Percentiles rank a stretch among this genome's conserved stretches.
Evolutionary conservation across 345 rosid species (phyloP).

Genomic region (Rhizophora apiculata): DNA sequence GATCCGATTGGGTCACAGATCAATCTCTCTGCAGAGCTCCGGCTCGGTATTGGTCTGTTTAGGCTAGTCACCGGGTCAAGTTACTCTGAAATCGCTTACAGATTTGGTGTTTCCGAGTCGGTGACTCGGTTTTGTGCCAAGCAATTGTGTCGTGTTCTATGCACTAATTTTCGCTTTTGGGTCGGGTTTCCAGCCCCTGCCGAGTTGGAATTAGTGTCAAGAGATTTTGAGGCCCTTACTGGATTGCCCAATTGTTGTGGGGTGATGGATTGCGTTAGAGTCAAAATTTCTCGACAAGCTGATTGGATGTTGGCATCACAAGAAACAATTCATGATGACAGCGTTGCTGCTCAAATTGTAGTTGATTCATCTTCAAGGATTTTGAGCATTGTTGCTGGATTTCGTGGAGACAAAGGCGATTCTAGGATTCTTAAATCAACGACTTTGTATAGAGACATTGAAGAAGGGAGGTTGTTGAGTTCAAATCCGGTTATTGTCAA

Average conservation of each 20-base stretch:
- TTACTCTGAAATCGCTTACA: conserved; percentile 42
- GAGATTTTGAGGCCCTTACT: conserved; percentile 38
- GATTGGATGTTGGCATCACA: conserved; percentile 5
- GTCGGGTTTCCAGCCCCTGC: conserved; percentile 46
- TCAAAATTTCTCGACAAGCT: conserved; percentile 28
- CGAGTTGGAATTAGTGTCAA: conserved; percentile 46
- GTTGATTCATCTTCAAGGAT: conserved; percentile 58
- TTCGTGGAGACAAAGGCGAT: conserved; percentile 44
- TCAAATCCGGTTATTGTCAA: conserved; percentile 25
- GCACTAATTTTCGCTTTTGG: conserved; percentile 77
- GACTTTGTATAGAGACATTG: conserved; percentile 46
- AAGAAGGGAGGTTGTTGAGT: conserved; percentile 36
- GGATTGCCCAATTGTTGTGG: conserved; percentile 71
- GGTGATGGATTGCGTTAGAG: conserved; percentile 48
- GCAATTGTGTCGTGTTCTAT: conserved; percentile 61
- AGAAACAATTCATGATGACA: conserved; percentile 14
- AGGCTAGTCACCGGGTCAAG: conserved; percentile 50
- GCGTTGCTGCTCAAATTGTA: conserved; percentile 53
- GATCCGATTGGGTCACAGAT: conserved; percentile 55
- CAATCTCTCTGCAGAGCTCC: conserved; percentile 54
- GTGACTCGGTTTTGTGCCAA: conserved; percentile 57
- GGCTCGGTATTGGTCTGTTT: conserved; percentile 60
- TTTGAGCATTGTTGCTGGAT: conserved; percentile 51
- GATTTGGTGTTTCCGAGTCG: conserved; percentile 57
- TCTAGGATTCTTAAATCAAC: conserved; percentile 42